These are phyloP conservation scores for Neonectria hederae DNA, from an alignment of 2,329 filamentous ascomycete species.

Conservation along the genomic window DNA sequence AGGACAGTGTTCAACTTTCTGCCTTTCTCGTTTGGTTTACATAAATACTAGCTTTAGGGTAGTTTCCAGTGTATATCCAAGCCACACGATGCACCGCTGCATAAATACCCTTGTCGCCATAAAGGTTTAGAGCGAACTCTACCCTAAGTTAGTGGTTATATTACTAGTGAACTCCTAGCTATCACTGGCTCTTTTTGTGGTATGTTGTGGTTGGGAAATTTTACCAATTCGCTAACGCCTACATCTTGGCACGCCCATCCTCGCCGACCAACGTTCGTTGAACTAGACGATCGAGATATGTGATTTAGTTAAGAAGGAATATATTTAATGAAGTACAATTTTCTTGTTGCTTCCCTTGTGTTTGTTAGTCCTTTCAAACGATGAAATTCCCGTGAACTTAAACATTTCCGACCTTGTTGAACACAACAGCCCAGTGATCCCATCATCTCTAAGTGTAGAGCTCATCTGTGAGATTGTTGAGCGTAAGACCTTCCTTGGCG, in stretches of 20 bases:
- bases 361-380: background rate
- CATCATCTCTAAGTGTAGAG: conserved; percentile 66
- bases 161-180: background rate
- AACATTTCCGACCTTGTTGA: background rate
- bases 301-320: background rate
- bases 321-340: background rate
- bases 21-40: background rate
- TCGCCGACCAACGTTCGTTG: no score
- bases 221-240: background rate
- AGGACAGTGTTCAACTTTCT: background rate
- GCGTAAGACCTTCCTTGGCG: conserved; percentile 79
- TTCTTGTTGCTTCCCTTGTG: background rate
- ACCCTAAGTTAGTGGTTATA: background rate
- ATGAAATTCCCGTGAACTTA: background rate
- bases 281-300: no score
- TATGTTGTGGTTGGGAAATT: background rate
- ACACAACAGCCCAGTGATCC: background rate
- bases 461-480: conserved; percentile 77
- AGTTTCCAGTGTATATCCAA: background rate
- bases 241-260: no score
- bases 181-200: background rate
- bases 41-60: background rate
- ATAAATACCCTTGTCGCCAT: background rate
- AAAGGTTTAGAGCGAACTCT: background rate
- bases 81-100: background rate